Evolutionary conservation across 441 rosid species (phyloP), one percentile per base, ranked within the genome.

Genomic region (Kokia cookei): DNA sequence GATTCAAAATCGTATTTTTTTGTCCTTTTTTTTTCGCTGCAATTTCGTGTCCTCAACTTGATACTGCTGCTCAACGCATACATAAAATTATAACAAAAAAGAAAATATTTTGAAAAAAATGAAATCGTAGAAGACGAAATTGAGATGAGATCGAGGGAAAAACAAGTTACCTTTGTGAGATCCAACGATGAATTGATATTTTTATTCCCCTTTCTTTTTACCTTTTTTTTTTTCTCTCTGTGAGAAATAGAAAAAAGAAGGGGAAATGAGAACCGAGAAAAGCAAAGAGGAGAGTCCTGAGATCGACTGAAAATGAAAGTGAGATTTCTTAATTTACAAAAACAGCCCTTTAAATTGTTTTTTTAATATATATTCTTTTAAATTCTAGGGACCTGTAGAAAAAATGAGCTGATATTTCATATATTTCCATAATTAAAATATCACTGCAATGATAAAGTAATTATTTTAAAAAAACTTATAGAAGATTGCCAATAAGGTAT

Each of bases 101-200:
- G 1, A 54, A 4, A 15, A 6, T 5, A 2, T 65, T 8, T 9
- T 19, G 22, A 19, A 5, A 57, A 71, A 57, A 42, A 8, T 8
- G 29, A 17, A 69, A 45, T 19, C 22, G 50, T 3, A 13, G 54
- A 65, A 32, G 65, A 66, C 5, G 67, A 66, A 45, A 67, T 13
- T 29, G 32, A 58, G 67, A 67, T 22, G 48, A 67, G 73, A 76
- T 80, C 77, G 60, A 63, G 26, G 69, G 40, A 12, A 17, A 43
- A 47, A n/a, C 45, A 67, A 60, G 66, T 53, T 50, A 76, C 80
- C 80, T 73, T 60, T 2, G 69, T 1, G 69, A 73, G 80, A 80
- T 76, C 72, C 63, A 65, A 63, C 75, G 45, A 57, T 62, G 64
- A 63, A 75, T 50, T 24, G 61, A 69, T 48, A 27, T 50, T 48